Conservation (phyloP, 371 early-diverging fungal genomes). For the Smittium mucronatum region DNA sequence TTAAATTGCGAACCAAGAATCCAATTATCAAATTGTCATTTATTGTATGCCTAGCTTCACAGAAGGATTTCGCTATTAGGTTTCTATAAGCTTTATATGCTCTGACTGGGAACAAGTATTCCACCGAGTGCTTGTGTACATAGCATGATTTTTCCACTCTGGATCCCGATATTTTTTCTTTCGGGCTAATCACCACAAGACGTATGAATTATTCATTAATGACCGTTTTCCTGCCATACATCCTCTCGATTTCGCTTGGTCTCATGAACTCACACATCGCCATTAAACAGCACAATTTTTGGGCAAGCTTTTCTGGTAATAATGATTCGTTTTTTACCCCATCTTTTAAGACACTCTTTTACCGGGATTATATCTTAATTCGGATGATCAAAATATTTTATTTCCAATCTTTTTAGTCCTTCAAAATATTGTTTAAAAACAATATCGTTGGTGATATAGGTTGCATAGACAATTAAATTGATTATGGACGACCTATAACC, state of each 20-base stretch:
- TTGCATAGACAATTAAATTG: background rate
- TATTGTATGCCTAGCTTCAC: background rate
- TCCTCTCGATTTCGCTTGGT: conserved; percentile 1
- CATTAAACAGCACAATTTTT: background rate
- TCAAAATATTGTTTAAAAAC: background rate
- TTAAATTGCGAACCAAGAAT: background rate
- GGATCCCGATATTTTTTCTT: background rate
- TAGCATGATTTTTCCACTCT: background rate
- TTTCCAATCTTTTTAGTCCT: background rate
- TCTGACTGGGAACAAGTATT: background rate
- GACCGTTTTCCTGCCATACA: background rate
- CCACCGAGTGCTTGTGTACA: background rate
- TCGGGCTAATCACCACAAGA: background rate
- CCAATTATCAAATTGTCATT: background rate
- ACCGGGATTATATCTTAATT: conserved; percentile 1
- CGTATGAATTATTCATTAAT: background rate
- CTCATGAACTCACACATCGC: conserved; percentile 1
- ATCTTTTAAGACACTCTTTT: background rate
- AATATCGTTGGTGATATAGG: background rate
- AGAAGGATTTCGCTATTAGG: background rate
- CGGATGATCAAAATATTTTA: background rate
- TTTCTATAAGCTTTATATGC: background rate
- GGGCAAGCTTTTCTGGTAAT: background rate
- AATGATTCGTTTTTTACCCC: background rate
- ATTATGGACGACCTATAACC: background rate